Conservation (phyloP, 2,329 filamentous ascomycete species). For the Bisporella sp. region DNA sequence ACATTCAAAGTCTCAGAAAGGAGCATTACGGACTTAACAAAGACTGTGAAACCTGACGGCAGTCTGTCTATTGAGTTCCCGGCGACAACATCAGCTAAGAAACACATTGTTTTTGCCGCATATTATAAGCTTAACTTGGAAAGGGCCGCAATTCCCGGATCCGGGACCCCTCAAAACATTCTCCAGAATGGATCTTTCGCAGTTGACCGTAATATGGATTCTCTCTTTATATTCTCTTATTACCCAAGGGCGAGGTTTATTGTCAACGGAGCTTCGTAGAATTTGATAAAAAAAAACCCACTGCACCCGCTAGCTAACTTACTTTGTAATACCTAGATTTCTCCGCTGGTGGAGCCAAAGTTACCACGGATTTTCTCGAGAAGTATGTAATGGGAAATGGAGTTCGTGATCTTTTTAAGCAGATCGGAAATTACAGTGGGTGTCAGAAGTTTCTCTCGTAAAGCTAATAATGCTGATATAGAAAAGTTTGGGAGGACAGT, state of each 20-base stretch:
- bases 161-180: slow-evolving; percentile 15
- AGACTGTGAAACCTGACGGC: background rate
- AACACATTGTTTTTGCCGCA: background rate
- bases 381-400: slow-evolving; percentile 29
- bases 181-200: slow-evolving; percentile 31
- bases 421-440: slow-evolving; percentile 29
- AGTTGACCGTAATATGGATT: slow-evolving; percentile 21
- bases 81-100: background rate
- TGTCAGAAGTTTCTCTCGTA: no score
- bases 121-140: background rate
- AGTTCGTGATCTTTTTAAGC: slow-evolving; percentile 22
- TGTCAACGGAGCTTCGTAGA: no score
- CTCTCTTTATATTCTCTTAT: no score
- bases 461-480: no score
- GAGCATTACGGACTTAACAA: background rate
- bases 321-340: slow-evolving; percentile 21
- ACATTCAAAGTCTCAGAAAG: background rate
- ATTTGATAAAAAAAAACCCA: no score
- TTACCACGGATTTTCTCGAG: slow-evolving; percentile 32
- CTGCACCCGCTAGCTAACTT: no score
- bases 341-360: slow-evolving; percentile 29
- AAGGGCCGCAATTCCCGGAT: background rate
- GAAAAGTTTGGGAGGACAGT: slow-evolving; percentile 27
- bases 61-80: background rate
- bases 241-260: no score